Conservation (phyloP, 169 alveolate species). For the Ichthyophthirius multifiliis region DNA sequence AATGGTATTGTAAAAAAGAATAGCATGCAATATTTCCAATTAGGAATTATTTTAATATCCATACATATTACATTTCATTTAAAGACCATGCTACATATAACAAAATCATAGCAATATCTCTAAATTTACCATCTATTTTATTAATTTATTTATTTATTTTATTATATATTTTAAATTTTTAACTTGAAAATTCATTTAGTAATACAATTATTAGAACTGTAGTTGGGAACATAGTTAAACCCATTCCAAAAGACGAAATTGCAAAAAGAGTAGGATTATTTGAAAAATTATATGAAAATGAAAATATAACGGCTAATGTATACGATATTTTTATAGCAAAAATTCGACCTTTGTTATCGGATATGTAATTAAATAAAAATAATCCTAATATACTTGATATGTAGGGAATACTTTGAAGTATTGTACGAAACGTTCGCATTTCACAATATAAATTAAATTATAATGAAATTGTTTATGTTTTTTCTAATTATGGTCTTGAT, state of each 20-base stretch:
- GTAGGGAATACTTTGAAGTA: background rate
- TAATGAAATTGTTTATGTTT: background rate
- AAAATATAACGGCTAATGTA: background rate
- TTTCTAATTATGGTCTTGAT: background rate
- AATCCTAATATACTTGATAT: background rate
- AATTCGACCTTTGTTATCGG: conserved; percentile 4
- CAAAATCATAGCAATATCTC: background rate
- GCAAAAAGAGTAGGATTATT: background rate
- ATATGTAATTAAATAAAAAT: background rate
- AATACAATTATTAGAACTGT: background rate
- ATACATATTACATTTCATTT: background rate
- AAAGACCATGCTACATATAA: background rate
- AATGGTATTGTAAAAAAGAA: background rate
- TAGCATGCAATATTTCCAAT: conserved; percentile 2
- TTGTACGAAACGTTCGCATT: background rate
- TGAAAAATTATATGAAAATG: background rate
- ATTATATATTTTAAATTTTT: background rate
- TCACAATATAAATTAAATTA: background rate
- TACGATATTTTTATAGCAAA: background rate
- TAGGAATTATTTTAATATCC: background rate
- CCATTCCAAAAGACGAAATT: background rate
- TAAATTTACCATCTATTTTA: conserved; percentile 1
- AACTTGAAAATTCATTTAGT: background rate
- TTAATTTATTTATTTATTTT: background rate
- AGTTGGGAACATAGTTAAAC: background rate